Conservation (phyloP, 2,329 filamentous ascomycete genomes). For the Aspergillus novoparasiticus region DNA sequence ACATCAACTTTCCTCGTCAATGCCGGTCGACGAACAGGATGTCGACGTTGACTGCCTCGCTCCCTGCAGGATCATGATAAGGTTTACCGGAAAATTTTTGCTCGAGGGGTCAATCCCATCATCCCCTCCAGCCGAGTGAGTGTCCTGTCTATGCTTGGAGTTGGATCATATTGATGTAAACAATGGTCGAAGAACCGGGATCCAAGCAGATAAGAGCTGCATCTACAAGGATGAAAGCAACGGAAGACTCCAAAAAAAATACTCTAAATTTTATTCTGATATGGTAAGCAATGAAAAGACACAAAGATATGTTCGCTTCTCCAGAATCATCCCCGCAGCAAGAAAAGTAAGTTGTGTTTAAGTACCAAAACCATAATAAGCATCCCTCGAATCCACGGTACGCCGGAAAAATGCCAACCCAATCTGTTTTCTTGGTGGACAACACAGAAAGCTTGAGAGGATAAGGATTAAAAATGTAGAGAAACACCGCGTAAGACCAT, state of each 20-base stretch:
- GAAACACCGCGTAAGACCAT: slow-evolving; percentile 7
- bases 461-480: slow-evolving; percentile 3
- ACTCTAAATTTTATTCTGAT: not conserved
- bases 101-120: not conserved
- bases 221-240: not conserved
- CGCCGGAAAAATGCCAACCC: slow-evolving; percentile 30
- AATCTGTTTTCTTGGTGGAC: slow-evolving; percentile 20
- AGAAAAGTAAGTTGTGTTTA: slow-evolving; percentile 9
- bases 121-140: not conserved
- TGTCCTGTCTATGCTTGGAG: not conserved
- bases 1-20: not conserved
- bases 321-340: slow-evolving; percentile 8
- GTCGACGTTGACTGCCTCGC: not conserved
- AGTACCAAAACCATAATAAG: slow-evolving; percentile 12
- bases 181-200: not conserved
- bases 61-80: slow-evolving; percentile 7
- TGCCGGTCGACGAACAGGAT: not conserved
- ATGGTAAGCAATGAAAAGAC: not conserved
- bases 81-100: slow-evolving; percentile 1
- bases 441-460: slow-evolving; percentile 17
- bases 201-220: not conserved
- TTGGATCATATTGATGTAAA: not conserved
- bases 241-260: not conserved
- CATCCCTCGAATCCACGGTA: slow-evolving; percentile 23
- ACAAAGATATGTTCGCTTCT: slow-evolving; percentile 5